Evolutionary conservation across 225 moss, liverwort and hornwort genomes (phyloP), one percentile per base, ranked within the genome.

Genomic region (Physcomitrium patens): DNA sequence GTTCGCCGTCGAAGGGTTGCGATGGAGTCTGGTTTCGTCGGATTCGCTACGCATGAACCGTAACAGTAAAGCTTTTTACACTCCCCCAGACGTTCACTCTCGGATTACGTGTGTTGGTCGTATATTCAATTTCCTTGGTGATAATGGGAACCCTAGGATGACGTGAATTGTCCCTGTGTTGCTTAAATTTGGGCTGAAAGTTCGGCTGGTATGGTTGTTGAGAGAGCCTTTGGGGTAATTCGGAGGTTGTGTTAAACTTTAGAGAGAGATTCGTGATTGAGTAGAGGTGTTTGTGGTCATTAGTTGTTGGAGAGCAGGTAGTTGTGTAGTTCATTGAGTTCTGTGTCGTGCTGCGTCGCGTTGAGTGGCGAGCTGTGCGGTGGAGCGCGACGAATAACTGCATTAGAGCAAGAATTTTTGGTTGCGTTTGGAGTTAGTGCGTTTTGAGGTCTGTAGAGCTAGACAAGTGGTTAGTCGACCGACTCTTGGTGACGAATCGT

Each of bases 371-470:
- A 26, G 16, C 28, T 27, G 69, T 12, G 59, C 12, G 45, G 67
- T 54, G 17, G 48, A 49, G 53, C 54, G 55, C 43, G 5, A 4
- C 7, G 31, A 60, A 22, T 19, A 20, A 53, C 70, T 60, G 58
- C 37, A 0, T 68, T 9, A 18, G 52, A 68, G 37, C 58, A 26
- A 37, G 71, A 45, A 60, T 53, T 76, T 24, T 60, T 56, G 60
- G n/a, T n/a, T 66, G 76, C 74, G 76, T 23, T 66, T 50, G 70
- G 70, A 57, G 70, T 1, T n/a, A 37, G 80, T 43, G 65, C n/a
- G n/a, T n/a, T 19, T 65, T 71, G 60, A 53, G 27, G 80, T 80
- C 60, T 60, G 22, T 53, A 71, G 66, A 71, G 80, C 71, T 60
- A 59, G 53, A 22, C 44, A 10, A 47, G 65, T 47, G 60, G 60